Conservation (phyloP, 257 asterid genomes). For the Coffea canephora region DNA sequence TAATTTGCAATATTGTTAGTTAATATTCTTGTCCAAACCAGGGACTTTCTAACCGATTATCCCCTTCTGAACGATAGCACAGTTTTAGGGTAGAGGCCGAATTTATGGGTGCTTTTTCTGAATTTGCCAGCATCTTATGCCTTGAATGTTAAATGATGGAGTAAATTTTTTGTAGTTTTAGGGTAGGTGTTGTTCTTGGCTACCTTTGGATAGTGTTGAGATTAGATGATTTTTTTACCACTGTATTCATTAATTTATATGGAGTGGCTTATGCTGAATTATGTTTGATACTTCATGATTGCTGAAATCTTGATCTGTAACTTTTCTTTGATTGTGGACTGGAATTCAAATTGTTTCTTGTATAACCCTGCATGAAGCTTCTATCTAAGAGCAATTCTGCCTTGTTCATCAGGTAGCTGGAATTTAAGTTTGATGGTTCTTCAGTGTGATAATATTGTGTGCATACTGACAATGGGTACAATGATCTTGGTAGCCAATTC, state of each 20-base stretch:
- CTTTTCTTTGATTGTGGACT: not conserved
- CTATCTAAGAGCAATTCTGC: not conserved
- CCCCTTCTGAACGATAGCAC: no score
- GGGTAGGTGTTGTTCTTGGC: not conserved
- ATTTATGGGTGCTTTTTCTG: not conserved
- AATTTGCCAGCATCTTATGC: not conserved
- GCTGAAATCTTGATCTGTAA: not conserved
- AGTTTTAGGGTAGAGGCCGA: not conserved
- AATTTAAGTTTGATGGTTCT: not conserved
- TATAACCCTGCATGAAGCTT: not conserved
- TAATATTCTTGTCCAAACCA: not conserved
- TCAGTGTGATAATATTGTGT: not conserved
- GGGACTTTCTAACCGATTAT: not conserved
- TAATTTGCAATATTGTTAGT: not conserved
- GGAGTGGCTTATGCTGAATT: not conserved
- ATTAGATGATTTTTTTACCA: not conserved
- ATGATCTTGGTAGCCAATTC: not conserved
- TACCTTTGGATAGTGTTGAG: not conserved
- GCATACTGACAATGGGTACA: not conserved
- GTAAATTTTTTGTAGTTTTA: not conserved
- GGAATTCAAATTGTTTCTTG: not conserved
- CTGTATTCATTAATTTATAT: not conserved
- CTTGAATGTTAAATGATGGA: not conserved
- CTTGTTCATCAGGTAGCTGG: not conserved
- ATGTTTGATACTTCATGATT: not conserved